Evolutionary conservation across 768 basidiomycete genomes (phyloP).

Genomic region (Exidia glandulosa): DNA sequence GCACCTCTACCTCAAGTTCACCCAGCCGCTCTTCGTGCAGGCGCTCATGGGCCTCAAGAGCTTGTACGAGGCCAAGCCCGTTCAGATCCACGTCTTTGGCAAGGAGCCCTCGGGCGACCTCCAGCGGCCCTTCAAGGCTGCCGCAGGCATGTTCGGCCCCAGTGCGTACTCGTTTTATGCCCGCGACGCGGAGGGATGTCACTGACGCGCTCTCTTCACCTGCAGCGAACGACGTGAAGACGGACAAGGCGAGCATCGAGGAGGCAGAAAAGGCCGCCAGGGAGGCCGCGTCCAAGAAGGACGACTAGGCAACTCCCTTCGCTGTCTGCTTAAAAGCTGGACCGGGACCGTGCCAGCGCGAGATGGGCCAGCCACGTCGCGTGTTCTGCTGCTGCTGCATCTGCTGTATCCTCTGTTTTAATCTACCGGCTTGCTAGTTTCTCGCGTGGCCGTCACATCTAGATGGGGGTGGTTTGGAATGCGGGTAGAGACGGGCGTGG

Average conservation of each 20-base stretch:
- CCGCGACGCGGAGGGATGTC: background rate
- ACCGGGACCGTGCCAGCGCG: too few relatives aligned
- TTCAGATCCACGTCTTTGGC: slow-evolving; percentile 74
- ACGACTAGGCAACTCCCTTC: slow-evolving; percentile 33
- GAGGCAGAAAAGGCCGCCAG: slow-evolving; percentile 93
- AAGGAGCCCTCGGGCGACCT: slow-evolving; percentile 75
- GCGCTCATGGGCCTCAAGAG: slow-evolving; percentile 90
- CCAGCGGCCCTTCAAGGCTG: slow-evolving; percentile 77
- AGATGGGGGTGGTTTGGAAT: background rate
- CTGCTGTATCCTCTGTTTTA: background rate
- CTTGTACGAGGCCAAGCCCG: slow-evolving; percentile 74
- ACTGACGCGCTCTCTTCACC: background rate
- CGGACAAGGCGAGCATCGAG: slow-evolving; percentile 76
- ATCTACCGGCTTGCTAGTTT: background rate
- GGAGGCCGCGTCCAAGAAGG: slow-evolving; percentile 69
- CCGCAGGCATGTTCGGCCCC: slow-evolving; percentile 62
- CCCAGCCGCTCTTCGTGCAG: slow-evolving; percentile 93
- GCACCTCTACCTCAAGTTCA: slow-evolving; percentile 91
- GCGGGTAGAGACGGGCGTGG: background rate
- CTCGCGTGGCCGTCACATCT: background rate
- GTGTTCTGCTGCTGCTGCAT: background rate
- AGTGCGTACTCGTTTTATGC: slow-evolving; percentile 26
- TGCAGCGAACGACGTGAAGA: slow-evolving; percentile 52
- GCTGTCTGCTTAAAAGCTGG: background rate
- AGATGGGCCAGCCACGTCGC: too few relatives aligned